A percentile compares a stretch with the other conserved stretches of the same genome.
Conservation (phyloP, 768 basidiomycete genomes). For the Collybiopsis confluens region DNA sequence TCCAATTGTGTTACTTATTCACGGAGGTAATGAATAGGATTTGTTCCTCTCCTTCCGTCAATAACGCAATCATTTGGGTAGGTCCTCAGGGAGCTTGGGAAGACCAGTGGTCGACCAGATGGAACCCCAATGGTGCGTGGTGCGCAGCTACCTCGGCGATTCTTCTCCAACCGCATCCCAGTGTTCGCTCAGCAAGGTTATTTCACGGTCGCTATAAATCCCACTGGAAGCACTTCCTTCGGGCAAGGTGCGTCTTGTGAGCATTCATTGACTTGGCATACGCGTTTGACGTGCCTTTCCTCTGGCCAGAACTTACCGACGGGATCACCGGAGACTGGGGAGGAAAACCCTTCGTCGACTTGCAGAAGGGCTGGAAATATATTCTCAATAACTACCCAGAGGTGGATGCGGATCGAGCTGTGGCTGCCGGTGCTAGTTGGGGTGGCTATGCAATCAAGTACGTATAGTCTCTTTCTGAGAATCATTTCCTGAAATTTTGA, state of each 20-base stretch:
- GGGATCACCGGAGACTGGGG: conserved; percentile 81
- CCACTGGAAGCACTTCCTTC: conserved; percentile 91
- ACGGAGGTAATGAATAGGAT: conserved; percentile 48
- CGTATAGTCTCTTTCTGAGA: conserved; percentile 15
- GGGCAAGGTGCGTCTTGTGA: conserved; percentile 66
- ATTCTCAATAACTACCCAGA: conserved; percentile 65
- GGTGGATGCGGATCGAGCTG: conserved; percentile 66
- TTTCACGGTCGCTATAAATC: conserved; percentile 83
- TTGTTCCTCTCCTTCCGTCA: neutral
- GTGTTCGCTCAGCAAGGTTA: conserved; percentile 89
- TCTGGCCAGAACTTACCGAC: conserved; percentile 81
- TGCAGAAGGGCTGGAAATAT: conserved; percentile 72
- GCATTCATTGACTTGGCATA: no score
- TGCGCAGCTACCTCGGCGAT: no score
- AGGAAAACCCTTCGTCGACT: conserved; percentile 78
- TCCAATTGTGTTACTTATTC: conserved; percentile 78
- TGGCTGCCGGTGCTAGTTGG: conserved; percentile 79
- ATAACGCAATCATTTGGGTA: conserved; percentile 18
- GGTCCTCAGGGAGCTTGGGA: conserved; percentile 85
- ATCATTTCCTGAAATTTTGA: conserved; percentile 1
- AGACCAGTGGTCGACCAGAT: conserved; percentile 86
- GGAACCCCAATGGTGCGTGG: conserved; percentile 76
- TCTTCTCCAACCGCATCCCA: no score
- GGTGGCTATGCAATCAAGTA: conserved; percentile 90
- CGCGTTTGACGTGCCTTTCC: no score